A percentile compares a stretch with the other conserved stretches of the same genome.
These are phyloP conservation scores for Colletotrichum sp. DNA, from an alignment of 2,329 filamentous ascomycete genomes.

Conservation along the genomic window DNA sequence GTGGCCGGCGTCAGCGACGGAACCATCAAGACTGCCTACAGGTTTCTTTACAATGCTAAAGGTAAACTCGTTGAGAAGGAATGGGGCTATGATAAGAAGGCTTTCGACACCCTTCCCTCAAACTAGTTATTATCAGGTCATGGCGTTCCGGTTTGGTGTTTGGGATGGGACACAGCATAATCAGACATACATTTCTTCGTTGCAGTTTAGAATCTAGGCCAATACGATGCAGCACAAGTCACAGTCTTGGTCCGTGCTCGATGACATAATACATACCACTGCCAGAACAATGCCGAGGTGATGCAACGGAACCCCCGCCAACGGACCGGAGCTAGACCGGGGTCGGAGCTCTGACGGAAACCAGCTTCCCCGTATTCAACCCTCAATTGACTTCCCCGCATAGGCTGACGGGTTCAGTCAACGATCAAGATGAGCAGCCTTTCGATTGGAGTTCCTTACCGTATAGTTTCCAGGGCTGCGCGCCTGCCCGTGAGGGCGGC, in stretches of 20 bases:
- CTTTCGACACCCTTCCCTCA: conserved; percentile 71
- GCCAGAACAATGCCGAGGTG: conserved; percentile 14
- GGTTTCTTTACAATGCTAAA: conserved; percentile 78
- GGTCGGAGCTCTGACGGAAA: conserved; percentile 12
- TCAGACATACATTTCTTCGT: background rate
- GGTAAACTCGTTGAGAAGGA: conserved; percentile 77
- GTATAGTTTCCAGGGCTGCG: background rate
- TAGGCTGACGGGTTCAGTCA: background rate
- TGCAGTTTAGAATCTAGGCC: background rate
- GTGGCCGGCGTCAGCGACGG: conserved; percentile 94
- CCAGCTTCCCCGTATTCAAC: background rate
- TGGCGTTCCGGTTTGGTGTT: background rate
- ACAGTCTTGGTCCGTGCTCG: background rate
- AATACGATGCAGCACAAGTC: background rate
- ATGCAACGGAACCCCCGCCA: conserved; percentile 14
- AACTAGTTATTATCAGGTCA: background rate
- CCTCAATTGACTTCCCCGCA: background rate
- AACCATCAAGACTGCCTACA: conserved; percentile 95
- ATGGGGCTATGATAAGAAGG: conserved; percentile 76
- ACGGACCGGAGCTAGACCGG: conserved; percentile 16
- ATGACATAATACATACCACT: background rate
- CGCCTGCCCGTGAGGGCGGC: background rate
- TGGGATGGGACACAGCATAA: background rate
- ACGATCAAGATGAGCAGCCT: background rate
- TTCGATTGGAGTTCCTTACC: background rate